Conservation (phyloP, 2,329 filamentous ascomycete species). For the Coniochaeta ligniaria region DNA sequence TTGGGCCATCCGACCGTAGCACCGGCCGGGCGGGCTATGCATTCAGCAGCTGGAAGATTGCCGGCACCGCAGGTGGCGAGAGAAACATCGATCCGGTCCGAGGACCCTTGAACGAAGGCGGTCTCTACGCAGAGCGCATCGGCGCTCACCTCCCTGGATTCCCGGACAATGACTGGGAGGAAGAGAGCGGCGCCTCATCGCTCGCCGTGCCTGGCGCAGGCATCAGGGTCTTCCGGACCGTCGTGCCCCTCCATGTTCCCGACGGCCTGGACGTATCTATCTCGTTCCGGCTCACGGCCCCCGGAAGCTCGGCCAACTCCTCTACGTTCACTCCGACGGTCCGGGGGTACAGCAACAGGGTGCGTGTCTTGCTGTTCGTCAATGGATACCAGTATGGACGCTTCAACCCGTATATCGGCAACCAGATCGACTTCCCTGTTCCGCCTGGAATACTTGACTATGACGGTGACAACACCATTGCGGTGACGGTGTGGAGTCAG, state of each 20-base stretch:
- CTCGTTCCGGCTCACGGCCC: slow-evolving; percentile 43
- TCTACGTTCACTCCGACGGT: not conserved
- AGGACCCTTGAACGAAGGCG: slow-evolving; percentile 50
- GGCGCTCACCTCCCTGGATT: slow-evolving; percentile 54
- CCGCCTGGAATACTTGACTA: slow-evolving; percentile 53
- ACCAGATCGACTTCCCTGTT: slow-evolving; percentile 53
- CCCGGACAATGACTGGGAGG: slow-evolving; percentile 36
- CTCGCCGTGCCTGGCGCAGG: slow-evolving; percentile 40
- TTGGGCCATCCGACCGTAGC: slow-evolving; percentile 21
- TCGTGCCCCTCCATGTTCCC: slow-evolving; percentile 42
- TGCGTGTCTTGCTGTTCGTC: slow-evolving; percentile 50
- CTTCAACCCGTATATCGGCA: slow-evolving; percentile 53
- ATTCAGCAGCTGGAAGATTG: slow-evolving; percentile 50
- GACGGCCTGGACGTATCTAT: slow-evolving; percentile 46
- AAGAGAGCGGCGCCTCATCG: slow-evolving; percentile 16
- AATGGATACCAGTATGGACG: slow-evolving; percentile 59
- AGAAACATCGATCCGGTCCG: slow-evolving; percentile 46
- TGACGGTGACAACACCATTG: slow-evolving; percentile 49
- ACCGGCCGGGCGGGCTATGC: slow-evolving; percentile 14
- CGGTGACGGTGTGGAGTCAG: slow-evolving; percentile 53
- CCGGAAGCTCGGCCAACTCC: slow-evolving; percentile 15
- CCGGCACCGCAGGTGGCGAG: slow-evolving; percentile 47
- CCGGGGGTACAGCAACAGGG: slow-evolving; percentile 23
- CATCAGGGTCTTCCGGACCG: slow-evolving; percentile 48
- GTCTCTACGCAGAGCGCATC: slow-evolving; percentile 48